phyloP scores from a whole-genome alignment of 2,329 filamentous ascomycete species.

The Fragosphaeria purpurea region DNA sequence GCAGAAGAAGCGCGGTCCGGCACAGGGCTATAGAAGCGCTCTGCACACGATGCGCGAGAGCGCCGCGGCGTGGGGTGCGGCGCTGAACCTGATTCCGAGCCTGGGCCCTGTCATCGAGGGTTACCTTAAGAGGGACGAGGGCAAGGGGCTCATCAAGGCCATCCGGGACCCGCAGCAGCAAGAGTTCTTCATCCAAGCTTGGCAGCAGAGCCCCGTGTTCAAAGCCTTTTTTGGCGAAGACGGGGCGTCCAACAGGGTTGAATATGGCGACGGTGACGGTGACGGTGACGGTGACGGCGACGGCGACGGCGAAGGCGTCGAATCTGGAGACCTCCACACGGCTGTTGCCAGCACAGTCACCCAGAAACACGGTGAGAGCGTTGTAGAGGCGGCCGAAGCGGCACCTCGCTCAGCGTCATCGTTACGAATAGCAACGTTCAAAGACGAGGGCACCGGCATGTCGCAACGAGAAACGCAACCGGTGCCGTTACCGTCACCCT shows the following conservation, averaged over 20 bases:
- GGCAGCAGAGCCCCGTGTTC: conserved; percentile 27
- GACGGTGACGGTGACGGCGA: neutral
- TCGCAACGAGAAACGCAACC: too few species aligned
- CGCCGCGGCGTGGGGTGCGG: conserved; percentile 28
- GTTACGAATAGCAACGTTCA: too few species aligned
- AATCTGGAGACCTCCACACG: neutral
- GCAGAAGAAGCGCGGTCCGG: conserved; percentile 27
- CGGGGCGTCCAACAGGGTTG: neutral
- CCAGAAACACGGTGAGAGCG: too few species aligned
- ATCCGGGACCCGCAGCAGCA: conserved; percentile 27
- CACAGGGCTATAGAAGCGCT: conserved; percentile 28
- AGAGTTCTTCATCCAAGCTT: conserved; percentile 24
- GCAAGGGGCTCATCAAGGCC: conserved; percentile 20
- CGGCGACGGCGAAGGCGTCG: neutral
- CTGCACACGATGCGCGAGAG: conserved; percentile 29
- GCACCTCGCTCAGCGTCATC: too few species aligned
- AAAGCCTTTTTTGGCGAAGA: conserved; percentile 23
- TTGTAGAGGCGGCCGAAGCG: too few species aligned
- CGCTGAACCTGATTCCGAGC: conserved; percentile 25
- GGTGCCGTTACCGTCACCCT: too few species aligned
- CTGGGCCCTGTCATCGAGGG: conserved; percentile 26
- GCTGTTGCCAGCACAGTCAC: neutral
- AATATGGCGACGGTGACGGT: neutral
- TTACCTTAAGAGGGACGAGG: conserved; percentile 22
- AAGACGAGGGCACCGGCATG: too few species aligned